A percentile compares a stretch with the other conserved stretches of the same genome.
Conservation (phyloP, 345 rosid genomes). For the Leavenworthia alabamica region DNA sequence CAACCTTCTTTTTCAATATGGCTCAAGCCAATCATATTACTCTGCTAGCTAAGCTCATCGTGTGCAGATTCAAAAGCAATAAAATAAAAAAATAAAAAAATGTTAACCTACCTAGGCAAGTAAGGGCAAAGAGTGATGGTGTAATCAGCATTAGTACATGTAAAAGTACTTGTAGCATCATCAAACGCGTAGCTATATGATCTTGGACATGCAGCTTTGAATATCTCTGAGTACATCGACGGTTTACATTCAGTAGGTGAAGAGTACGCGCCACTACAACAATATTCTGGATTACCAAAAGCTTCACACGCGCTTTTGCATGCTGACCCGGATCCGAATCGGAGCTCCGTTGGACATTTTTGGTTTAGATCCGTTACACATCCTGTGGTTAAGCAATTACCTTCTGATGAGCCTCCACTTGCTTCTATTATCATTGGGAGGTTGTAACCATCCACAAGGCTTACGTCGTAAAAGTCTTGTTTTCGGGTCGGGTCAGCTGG, state of each 20-base stretch:
- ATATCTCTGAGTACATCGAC: slow-evolving; percentile 50
- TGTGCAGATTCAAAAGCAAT: slow-evolving; percentile 10
- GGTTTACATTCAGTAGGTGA: slow-evolving; percentile 60
- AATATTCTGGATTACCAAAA: no score
- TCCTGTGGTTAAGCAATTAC: slow-evolving; percentile 51
- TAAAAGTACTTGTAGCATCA: slow-evolving; percentile 66
- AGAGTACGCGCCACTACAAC: slow-evolving; percentile 57
- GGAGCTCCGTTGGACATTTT: no score
- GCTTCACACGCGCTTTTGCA: no score
- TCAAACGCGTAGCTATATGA: slow-evolving; percentile 81
- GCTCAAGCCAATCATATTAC: slow-evolving; percentile 26
- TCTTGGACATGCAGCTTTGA: slow-evolving; percentile 59
- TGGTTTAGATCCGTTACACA: slow-evolving; percentile 56
- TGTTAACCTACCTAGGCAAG: slow-evolving; percentile 52
- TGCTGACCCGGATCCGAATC: no score
- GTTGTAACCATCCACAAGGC: slow-evolving; percentile 70
- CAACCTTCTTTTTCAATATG: slow-evolving; percentile 10
- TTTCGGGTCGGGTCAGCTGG: slow-evolving; percentile 37
- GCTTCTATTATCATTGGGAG: slow-evolving; percentile 51
- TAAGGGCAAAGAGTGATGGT: slow-evolving; percentile 61
- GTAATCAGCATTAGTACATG: slow-evolving; percentile 59
- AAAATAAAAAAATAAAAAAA: neutral
- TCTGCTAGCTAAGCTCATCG: slow-evolving; percentile 35
- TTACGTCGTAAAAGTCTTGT: slow-evolving; percentile 60
- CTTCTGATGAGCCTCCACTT: slow-evolving; percentile 48